A percentile compares a stretch with the other conserved stretches of the same genome.
phyloP scores from a whole-genome alignment of 768 basidiomycete genomes.

The Sporobolomyces roseus region DNA sequence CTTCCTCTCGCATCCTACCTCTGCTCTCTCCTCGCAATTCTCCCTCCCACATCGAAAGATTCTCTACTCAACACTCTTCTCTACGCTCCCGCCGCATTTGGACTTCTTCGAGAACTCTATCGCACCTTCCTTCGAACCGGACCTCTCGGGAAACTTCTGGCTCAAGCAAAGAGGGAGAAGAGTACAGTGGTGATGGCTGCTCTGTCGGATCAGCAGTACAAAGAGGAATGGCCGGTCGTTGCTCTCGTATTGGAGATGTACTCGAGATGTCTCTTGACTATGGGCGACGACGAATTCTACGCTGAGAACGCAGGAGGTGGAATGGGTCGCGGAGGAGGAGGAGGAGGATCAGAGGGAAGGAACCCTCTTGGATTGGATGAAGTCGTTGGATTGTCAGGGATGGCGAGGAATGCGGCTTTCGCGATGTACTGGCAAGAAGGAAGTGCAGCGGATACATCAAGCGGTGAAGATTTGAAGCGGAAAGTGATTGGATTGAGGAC shows the following conservation, averaged over 20 bases:
- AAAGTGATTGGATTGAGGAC: conserved; percentile 53
- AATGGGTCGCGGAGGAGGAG: conserved; percentile 26
- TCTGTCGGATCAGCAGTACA: conserved; percentile 54
- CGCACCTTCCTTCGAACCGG: conserved; percentile 61
- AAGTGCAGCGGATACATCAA: conserved; percentile 40
- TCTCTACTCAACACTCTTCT: conserved; percentile 56
- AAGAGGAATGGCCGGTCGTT: conserved; percentile 62
- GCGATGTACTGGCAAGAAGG: conserved; percentile 67
- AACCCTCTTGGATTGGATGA: conserved; percentile 83
- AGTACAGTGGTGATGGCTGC: conserved; percentile 14
- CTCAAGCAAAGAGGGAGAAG: conserved; percentile 8
- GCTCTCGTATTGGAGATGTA: conserved; percentile 78
- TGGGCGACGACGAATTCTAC: conserved; percentile 98
- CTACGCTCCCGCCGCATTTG: conserved; percentile 51
- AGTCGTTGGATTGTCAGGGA: conserved; percentile 66
- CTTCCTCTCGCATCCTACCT: conserved; percentile 60
- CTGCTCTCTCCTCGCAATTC: conserved; percentile 59
- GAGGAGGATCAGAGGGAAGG: conserved; percentile 47
- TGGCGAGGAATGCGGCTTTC: conserved; percentile 79
- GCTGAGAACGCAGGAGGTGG: neutral
- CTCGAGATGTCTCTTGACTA: conserved; percentile 74
- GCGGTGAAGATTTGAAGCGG: conserved; percentile 43
- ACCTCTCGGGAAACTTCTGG: conserved; percentile 59
- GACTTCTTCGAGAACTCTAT: conserved; percentile 71
- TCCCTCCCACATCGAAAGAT: conserved; percentile 57